A percentile compares a stretch with the other conserved stretches of the same genome.
phyloP scores from a whole-genome alignment of 1,284 basidiomycete species.

The Lentinula novae-zelandiae region DNA sequence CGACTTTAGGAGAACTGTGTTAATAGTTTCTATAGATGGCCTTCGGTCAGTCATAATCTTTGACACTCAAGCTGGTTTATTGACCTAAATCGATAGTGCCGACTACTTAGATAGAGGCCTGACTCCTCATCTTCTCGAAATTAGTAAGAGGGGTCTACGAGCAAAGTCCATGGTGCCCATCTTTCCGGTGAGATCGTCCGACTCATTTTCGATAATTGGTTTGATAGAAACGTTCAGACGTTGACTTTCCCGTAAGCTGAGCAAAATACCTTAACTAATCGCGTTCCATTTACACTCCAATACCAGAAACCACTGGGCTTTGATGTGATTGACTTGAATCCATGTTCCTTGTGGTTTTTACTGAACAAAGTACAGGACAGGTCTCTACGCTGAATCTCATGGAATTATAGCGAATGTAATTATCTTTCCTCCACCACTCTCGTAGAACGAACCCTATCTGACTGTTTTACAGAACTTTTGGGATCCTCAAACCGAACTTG shows the following conservation, averaged over 20 bases:
- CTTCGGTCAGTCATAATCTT: constrained; percentile 48
- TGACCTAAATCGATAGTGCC: constrained; percentile 43
- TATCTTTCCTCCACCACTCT: constrained; percentile 2
- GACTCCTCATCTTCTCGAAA: constrained; percentile 76
- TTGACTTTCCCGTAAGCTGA: constrained; percentile 80
- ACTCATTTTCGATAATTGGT: background rate
- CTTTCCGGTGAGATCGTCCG: constrained; percentile 64
- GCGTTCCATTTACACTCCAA: background rate
- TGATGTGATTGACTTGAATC: constrained; percentile 51
- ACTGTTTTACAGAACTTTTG: constrained; percentile 68
- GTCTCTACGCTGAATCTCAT: constrained; percentile 82
- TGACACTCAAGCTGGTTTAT: background rate
- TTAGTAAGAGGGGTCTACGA: constrained; percentile 76
- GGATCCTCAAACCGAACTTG: constrained; percentile 59
- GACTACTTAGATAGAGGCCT: constrained; percentile 81
- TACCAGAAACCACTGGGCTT: constrained; percentile 78
- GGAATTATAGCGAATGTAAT: constrained; percentile 87
- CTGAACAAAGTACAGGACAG: constrained; percentile 56
- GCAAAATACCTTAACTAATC: background rate
- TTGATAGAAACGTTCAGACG: constrained; percentile 43
- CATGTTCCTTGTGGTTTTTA: background rate
- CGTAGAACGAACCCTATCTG: background rate
- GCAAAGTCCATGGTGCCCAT: constrained; percentile 83
- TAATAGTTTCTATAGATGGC: constrained; percentile 87
- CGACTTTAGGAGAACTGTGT: constrained; percentile 72